These are phyloP conservation scores for Cystobasidium slooffiae DNA, from an alignment of 1,284 basidiomycete genomes.

Conservation along the genomic window DNA sequence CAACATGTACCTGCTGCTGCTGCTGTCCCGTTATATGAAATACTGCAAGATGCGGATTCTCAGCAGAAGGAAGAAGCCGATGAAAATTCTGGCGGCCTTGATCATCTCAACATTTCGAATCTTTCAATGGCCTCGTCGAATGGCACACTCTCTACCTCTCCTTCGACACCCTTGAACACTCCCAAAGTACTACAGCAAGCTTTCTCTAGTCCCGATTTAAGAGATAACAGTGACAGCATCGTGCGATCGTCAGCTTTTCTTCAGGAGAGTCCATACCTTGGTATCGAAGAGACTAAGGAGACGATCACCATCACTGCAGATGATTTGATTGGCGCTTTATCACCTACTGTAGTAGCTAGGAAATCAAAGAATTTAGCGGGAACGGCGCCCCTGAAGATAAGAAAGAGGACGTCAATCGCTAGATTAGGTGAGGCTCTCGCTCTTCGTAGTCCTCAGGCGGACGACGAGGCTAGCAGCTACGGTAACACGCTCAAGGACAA, in stretches of 20 bases:
- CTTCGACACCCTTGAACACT: constrained; percentile 22
- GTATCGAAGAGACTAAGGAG: neutral
- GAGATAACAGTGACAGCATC: neutral
- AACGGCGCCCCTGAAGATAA: neutral
- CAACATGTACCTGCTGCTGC: neutral
- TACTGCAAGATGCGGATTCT: neutral
- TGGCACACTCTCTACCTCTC: neutral
- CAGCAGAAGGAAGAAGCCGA: constrained; percentile 45
- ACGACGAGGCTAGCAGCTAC: neutral
- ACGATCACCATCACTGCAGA: neutral
- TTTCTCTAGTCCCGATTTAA: neutral
- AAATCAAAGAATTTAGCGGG: neutral
- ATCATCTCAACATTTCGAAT: constrained; percentile 49
- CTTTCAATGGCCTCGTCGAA: neutral
- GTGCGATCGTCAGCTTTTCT: neutral
- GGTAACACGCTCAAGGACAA: neutral
- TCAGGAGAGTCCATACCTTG: neutral
- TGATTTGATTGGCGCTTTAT: neutral
- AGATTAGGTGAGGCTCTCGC: neutral
- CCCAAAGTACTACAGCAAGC: constrained; percentile 8
- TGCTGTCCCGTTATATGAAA: neutral
- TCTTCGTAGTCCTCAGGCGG: neutral
- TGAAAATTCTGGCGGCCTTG: constrained; percentile 61
- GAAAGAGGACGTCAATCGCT: neutral
- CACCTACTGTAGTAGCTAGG: neutral